A percentile compares a stretch with the other conserved stretches of the same genome.
Evolutionary conservation across 352 stramenopile species (phyloP).

Genomic region (Phytophthora macrochlamydospora): DNA sequence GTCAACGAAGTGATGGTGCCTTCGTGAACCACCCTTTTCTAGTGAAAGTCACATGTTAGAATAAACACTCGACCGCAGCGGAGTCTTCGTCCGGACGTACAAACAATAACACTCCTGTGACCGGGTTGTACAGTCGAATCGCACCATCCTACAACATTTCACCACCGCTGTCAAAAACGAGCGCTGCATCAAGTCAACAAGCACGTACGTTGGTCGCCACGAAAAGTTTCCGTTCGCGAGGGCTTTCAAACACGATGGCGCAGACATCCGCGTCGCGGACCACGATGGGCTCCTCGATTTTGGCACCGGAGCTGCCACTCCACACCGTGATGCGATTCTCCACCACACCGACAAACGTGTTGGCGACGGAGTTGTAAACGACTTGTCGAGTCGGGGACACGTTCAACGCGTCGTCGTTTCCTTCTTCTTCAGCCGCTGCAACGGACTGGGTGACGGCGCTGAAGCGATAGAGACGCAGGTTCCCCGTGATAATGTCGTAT

Average conservation of each 20-base stretch:
- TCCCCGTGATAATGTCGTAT: slow-evolving; percentile 57
- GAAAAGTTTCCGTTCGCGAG: slow-evolving; percentile 71
- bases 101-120: slow-evolving; percentile 56
- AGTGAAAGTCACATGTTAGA: neutral
- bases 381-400: slow-evolving; percentile 43
- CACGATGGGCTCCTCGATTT: slow-evolving; percentile 56
- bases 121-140: slow-evolving; percentile 73
- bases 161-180: neutral
- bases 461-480: slow-evolving; percentile 61
- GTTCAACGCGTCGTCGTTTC: slow-evolving; percentile 26
- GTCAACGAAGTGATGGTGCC: slow-evolving; percentile 61
- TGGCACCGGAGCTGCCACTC: slow-evolving; percentile 64
- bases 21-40: slow-evolving; percentile 64
- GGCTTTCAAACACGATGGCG: slow-evolving; percentile 60
- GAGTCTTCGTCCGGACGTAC: slow-evolving; percentile 17
- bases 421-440: slow-evolving; percentile 14
- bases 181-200: neutral
- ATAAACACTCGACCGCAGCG: neutral
- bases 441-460: slow-evolving; percentile 40
- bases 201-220: slow-evolving; percentile 65
- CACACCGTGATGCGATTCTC: slow-evolving; percentile 70
- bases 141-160: slow-evolving; percentile 40
- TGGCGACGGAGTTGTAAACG: slow-evolving; percentile 63
- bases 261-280: slow-evolving; percentile 63
- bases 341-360: slow-evolving; percentile 62